These are phyloP conservation scores for Dothistroma pini DNA, from an alignment of 2,329 filamentous ascomycete genomes.

Conservation along the genomic window DNA sequence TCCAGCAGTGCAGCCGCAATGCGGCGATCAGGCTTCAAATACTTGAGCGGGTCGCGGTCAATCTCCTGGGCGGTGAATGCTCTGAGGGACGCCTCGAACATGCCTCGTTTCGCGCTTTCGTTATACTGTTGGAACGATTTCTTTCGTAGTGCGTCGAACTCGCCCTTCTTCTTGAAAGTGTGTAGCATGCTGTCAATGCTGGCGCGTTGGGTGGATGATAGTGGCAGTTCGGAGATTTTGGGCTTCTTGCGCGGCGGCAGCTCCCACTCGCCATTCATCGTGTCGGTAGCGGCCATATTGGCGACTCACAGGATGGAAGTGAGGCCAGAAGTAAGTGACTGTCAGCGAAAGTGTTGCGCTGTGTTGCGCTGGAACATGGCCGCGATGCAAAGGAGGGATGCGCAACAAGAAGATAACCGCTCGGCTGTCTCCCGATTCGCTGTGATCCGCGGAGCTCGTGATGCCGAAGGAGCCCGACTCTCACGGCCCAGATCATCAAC, in stretches of 20 bases:
- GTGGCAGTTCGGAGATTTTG: constrained; percentile 70
- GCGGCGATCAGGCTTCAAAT: constrained; percentile 68
- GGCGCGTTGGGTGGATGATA: constrained; percentile 67
- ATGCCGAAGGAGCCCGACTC: not conserved
- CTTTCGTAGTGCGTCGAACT: constrained; percentile 74
- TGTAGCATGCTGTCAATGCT: constrained; percentile 74
- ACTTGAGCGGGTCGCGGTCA: constrained; percentile 63
- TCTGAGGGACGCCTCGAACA: constrained; percentile 34
- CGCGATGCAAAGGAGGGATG: constrained; percentile 8
- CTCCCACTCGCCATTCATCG: constrained; percentile 28
- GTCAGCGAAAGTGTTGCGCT: not conserved
- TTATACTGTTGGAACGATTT: constrained; percentile 67
- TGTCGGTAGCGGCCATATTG: constrained; percentile 26
- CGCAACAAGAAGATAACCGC: not conserved
- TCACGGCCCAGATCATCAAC: not conserved
- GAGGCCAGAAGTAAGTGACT: not conserved
- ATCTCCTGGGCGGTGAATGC: constrained; percentile 68
- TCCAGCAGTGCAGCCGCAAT: constrained; percentile 74
- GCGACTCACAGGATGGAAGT: not conserved
- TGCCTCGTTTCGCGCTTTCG: constrained; percentile 52
- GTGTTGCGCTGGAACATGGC: constrained; percentile 2
- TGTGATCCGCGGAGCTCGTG: not conserved
- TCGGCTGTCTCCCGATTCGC: not conserved
- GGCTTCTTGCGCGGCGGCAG: constrained; percentile 53
- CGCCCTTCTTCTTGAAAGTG: constrained; percentile 81